A percentile compares a stretch with the other conserved stretches of the same genome.
Evolutionary conservation across 2,329 filamentous ascomycete species (phyloP).

Genomic region (Gliomastix tumulicola): DNA sequence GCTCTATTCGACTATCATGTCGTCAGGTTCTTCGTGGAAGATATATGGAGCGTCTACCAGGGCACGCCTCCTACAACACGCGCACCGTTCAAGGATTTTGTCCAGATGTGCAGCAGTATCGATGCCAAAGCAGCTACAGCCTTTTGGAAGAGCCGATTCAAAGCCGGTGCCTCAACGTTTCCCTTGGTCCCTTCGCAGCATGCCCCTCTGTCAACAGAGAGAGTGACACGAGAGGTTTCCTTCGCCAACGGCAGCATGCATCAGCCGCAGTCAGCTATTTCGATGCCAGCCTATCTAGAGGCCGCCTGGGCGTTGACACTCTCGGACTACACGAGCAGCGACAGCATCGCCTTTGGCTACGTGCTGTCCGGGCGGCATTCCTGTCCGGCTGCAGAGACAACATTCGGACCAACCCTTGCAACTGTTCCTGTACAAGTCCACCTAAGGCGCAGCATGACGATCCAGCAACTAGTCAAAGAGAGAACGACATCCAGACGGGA

Average conservation of each 20-base stretch:
- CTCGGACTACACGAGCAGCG: slow-evolving; percentile 4
- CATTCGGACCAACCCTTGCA: slow-evolving; percentile 4
- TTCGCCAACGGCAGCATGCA: too few species aligned
- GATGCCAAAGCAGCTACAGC: neutral
- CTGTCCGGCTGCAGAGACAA: neutral
- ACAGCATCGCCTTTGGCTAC: slow-evolving; percentile 4
- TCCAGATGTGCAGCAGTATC: neutral
- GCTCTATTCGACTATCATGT: slow-evolving; percentile 1
- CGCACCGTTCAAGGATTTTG: slow-evolving; percentile 1
- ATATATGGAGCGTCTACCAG: neutral
- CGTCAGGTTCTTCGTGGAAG: too few species aligned
- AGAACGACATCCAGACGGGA: too few species aligned
- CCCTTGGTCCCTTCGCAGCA: neutral
- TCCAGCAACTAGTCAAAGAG: too few species aligned
- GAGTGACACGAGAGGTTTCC: neutral
- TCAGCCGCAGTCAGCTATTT: too few species aligned
- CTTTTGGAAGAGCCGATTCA: slow-evolving; percentile 2
- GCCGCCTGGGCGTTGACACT: slow-evolving; percentile 4
- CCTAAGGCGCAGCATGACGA: neutral
- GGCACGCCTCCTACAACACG: neutral
- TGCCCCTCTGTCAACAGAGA: neutral
- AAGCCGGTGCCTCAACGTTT: neutral
- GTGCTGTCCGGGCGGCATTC: slow-evolving; percentile 2
- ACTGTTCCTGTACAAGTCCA: slow-evolving; percentile 4
- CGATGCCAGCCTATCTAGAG: slow-evolving; percentile 5